Evolutionary conservation across 257 asterid species (phyloP).

Genomic region (Lavandula angustifolia): DNA sequence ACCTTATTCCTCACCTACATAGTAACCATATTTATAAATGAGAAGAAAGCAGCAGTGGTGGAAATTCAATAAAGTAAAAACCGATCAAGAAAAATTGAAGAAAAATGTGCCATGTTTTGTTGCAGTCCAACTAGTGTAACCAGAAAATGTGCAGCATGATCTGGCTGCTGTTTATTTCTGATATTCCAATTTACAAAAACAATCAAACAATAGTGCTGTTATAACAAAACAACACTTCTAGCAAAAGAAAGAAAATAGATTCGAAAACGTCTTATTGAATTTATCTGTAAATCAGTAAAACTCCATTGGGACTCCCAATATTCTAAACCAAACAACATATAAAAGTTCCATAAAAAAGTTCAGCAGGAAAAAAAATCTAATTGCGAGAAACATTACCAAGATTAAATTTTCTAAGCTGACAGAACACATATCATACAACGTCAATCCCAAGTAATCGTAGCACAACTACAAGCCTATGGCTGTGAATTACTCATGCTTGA

Average conservation of each 20-base stretch:
- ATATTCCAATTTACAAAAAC: slow-evolving; percentile 1
- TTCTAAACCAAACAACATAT: slow-evolving; percentile 5
- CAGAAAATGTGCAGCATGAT: slow-evolving; percentile 11
- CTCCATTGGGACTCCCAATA: not conserved
- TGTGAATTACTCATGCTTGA: slow-evolving; percentile 3
- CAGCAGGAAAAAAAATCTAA: not conserved
- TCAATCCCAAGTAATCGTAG: slow-evolving; percentile 7
- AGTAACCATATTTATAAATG: slow-evolving; percentile 22
- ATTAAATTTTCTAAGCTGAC: slow-evolving; percentile 3
- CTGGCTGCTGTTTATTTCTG: not conserved
- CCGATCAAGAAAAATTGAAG: not conserved
- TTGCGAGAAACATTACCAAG: slow-evolving; percentile 6
- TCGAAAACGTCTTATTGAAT: slow-evolving; percentile 6
- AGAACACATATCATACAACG: slow-evolving; percentile 3
- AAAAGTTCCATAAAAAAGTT: slow-evolving; percentile 1
- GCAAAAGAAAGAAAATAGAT: slow-evolving; percentile 8
- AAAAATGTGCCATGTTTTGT: not conserved
- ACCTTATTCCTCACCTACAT: slow-evolving; percentile 83
- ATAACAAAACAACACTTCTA: slow-evolving; percentile 2
- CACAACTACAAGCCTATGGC: not conserved
- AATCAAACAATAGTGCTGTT: not conserved
- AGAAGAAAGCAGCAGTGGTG: slow-evolving; percentile 10
- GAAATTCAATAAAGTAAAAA: slow-evolving; percentile 14
- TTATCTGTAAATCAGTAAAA: slow-evolving; percentile 3
- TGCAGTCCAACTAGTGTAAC: slow-evolving; percentile 19